Conservation (phyloP, 257 asterid genomes). For the Gardenia jasminoides region DNA sequence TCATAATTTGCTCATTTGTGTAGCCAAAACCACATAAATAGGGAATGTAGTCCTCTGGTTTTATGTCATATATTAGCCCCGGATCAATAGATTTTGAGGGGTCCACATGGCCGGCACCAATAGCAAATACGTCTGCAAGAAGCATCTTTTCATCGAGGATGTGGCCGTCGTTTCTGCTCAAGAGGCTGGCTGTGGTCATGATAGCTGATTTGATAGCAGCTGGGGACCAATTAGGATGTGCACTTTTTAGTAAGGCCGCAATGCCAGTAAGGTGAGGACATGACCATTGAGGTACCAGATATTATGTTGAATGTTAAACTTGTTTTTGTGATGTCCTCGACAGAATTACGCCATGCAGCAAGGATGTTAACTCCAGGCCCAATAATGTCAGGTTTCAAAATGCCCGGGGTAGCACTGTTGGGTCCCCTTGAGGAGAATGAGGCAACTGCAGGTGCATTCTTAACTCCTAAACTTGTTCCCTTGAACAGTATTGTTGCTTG, state of each 20-base stretch:
- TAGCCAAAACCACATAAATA: no score
- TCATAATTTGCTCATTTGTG: no score
- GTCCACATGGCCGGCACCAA: background rate
- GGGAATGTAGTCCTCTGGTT: no score
- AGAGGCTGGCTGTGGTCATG: background rate
- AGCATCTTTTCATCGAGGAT: background rate
- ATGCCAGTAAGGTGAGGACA: background rate
- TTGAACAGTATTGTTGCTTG: background rate
- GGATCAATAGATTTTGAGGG: background rate
- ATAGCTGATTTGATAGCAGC: background rate
- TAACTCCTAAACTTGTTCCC: background rate
- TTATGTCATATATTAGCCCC: no score
- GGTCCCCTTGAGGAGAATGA: no score
- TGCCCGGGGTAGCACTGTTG: no score
- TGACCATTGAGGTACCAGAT: background rate
- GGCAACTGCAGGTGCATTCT: background rate
- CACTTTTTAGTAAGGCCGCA: background rate
- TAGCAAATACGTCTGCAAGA: background rate
- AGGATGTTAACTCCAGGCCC: no score
- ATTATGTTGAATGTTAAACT: background rate
- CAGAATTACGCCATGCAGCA: background rate
- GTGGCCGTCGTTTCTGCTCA: background rate
- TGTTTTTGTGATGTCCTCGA: background rate
- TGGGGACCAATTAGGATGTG: background rate
- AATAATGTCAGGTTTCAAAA: no score